Evolutionary conservation across 768 basidiomycete genomes (phyloP).

Genomic region (Amanita jacksonii): DNA sequence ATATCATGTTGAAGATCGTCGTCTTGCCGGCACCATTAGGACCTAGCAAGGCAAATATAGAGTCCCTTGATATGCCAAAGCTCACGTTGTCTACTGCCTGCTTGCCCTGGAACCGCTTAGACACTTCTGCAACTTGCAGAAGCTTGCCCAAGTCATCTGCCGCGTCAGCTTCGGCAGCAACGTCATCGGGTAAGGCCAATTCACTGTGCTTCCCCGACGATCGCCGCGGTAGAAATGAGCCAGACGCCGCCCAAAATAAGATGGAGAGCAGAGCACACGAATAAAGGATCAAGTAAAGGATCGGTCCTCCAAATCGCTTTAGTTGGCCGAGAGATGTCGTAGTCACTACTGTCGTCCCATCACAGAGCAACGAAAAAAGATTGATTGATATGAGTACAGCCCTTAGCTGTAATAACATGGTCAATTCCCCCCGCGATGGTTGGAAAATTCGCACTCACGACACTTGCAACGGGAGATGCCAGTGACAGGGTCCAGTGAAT

Average conservation of each 20-base stretch:
- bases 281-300: conserved; percentile 60
- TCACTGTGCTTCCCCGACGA: not conserved
- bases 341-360: conserved; percentile 39
- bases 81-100: conserved; percentile 67
- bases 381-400: conserved; percentile 71
- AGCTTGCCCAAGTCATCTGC: conserved; percentile 42
- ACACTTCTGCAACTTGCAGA: conserved; percentile 52
- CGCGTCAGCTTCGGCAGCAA: conserved; percentile 40
- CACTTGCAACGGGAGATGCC: conserved; percentile 57
- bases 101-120: conserved; percentile 47
- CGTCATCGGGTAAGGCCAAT: conserved; percentile 27
- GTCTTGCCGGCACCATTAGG: conserved; percentile 84
- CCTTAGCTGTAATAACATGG: conserved; percentile 35
- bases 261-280: conserved; percentile 47
- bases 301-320: conserved; percentile 62
- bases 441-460: conserved; percentile 34
- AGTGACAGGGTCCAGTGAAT: conserved; percentile 65
- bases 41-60: conserved; percentile 63
- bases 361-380: conserved; percentile 64
- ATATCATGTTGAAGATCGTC: conserved; percentile 73
- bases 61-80: conserved; percentile 53
- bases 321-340: conserved; percentile 42
- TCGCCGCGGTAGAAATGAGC: conserved; percentile 39
- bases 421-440: not conserved
- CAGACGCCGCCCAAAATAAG: conserved; percentile 67